phyloP scores from a whole-genome alignment of 148 eudicot genomes.

The Vaccinium macrocarpon region DNA sequence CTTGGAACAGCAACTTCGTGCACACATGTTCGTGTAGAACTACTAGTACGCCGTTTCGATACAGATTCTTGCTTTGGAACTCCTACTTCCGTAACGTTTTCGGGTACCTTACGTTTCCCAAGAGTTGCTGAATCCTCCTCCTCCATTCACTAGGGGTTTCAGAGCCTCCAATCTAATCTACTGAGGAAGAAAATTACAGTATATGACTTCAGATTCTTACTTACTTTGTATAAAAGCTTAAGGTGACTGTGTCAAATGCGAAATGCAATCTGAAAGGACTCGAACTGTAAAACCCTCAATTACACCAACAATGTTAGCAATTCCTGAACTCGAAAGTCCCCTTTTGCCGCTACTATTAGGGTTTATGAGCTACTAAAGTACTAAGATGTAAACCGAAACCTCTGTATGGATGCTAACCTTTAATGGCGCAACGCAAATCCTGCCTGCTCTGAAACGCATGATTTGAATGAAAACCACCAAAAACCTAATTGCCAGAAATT shows the following conservation, averaged over 20 bases:
- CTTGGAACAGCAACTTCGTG: constrained; percentile 92
- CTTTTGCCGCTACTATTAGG: background rate
- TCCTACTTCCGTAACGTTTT: constrained; percentile 18
- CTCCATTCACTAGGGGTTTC: constrained; percentile 22
- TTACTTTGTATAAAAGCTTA: background rate
- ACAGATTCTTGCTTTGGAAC: constrained; percentile 24
- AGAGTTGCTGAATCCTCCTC: constrained; percentile 20
- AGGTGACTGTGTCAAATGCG: background rate
- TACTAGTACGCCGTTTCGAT: constrained; percentile 32
- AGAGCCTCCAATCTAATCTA: background rate
- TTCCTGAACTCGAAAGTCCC: background rate
- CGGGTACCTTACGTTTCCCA: constrained; percentile 47
- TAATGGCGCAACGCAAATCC: background rate
- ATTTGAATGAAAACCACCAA: background rate
- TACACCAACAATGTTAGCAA: background rate
- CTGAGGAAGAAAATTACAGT: background rate
- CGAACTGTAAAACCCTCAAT: background rate
- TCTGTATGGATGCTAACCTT: background rate
- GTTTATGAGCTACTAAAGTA: background rate
- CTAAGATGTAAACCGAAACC: background rate
- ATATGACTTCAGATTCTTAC: too few species aligned
- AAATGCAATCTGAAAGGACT: background rate
- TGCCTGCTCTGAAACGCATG: background rate
- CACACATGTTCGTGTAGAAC: constrained; percentile 59
- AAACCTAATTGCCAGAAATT: background rate